A percentile compares a stretch with the other conserved stretches of the same genome.
Evolutionary conservation across 441 rosid genomes (phyloP).

Genomic region (Melastoma candidum): DNA sequence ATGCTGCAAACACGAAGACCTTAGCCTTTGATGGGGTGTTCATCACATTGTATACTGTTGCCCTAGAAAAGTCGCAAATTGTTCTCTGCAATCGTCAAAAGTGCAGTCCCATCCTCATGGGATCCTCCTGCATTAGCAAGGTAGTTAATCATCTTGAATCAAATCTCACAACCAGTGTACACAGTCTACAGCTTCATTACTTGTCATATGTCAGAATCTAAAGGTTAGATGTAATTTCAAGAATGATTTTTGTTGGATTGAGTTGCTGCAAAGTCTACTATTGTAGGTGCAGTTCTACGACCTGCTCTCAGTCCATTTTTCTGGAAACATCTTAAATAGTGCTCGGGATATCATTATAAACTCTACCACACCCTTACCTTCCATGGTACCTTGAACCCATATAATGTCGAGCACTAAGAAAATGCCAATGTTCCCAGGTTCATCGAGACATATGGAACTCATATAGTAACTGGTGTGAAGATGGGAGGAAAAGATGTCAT

Average conservation of each 20-base stretch:
- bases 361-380: too few relatives aligned
- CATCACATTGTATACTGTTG: slow-evolving; percentile 76
- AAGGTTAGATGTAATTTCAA: too few relatives aligned
- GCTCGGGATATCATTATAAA: too few relatives aligned
- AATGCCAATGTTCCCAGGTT: slow-evolving; percentile 39
- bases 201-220: too few relatives aligned
- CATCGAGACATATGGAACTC: slow-evolving; percentile 80
- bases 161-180: not conserved
- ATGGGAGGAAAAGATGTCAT: slow-evolving; percentile 99
- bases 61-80: slow-evolving; percentile 77
- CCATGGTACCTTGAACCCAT: too few relatives aligned
- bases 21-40: slow-evolving; percentile 95
- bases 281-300: too few relatives aligned
- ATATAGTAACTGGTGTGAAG: slow-evolving; percentile 79
- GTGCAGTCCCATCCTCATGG: slow-evolving; percentile 85
- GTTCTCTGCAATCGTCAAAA: slow-evolving; percentile 63
- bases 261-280: too few relatives aligned
- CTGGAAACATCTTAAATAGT: too few relatives aligned
- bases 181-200: too few relatives aligned
- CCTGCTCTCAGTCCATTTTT: too few relatives aligned
- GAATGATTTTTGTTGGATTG: too few relatives aligned
- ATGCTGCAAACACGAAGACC: slow-evolving; percentile 78
- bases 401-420: too few relatives aligned
- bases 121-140: slow-evolving; percentile 92
- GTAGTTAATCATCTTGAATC: slow-evolving; percentile 17